phyloP scores from a whole-genome alignment of 352 stramenopile species.

The Phytopythium sindhum region DNA sequence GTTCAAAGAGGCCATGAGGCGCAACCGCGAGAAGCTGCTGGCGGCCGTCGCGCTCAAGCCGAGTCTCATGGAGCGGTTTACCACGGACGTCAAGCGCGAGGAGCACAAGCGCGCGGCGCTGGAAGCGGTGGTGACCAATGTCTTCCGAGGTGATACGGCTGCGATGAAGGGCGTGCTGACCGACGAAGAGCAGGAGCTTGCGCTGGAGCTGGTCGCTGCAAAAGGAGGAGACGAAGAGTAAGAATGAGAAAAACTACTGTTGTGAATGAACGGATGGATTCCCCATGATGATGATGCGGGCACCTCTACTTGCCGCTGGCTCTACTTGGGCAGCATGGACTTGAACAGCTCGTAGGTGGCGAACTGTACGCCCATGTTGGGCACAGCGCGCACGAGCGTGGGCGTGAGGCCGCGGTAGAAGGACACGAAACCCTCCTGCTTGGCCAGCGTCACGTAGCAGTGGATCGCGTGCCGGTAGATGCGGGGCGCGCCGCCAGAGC shows the following conservation, averaged over 20 bases:
- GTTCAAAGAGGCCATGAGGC: slow-evolving; percentile 56
- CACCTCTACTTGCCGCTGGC: slow-evolving; percentile 1
- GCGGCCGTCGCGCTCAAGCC: slow-evolving; percentile 41
- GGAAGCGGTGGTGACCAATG: slow-evolving; percentile 65
- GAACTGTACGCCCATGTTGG: slow-evolving; percentile 88
- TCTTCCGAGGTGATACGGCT: slow-evolving; percentile 59
- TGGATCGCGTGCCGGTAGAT: slow-evolving; percentile 74
- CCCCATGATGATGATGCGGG: background rate
- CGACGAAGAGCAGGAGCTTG: slow-evolving; percentile 64
- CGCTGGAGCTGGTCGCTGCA: slow-evolving; percentile 39
- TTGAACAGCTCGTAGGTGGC: slow-evolving; percentile 83
- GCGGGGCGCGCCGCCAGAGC: slow-evolving; percentile 45
- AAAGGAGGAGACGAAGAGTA: slow-evolving; percentile 19
- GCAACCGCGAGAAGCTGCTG: slow-evolving; percentile 61
- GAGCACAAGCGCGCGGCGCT: slow-evolving; percentile 66
- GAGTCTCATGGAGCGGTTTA: slow-evolving; percentile 76
- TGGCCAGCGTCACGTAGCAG: slow-evolving; percentile 70
- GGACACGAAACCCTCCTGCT: slow-evolving; percentile 57
- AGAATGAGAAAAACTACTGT: background rate
- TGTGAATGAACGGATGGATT: background rate
- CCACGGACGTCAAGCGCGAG: slow-evolving; percentile 63
- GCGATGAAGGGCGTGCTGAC: slow-evolving; percentile 64
- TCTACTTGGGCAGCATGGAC: slow-evolving; percentile 24
- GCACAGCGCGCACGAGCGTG: slow-evolving; percentile 80
- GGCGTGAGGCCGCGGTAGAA: slow-evolving; percentile 77